Base-by-base conservation (phyloP, 345 rosid genomes). In the Triadica sebifera region DNA sequence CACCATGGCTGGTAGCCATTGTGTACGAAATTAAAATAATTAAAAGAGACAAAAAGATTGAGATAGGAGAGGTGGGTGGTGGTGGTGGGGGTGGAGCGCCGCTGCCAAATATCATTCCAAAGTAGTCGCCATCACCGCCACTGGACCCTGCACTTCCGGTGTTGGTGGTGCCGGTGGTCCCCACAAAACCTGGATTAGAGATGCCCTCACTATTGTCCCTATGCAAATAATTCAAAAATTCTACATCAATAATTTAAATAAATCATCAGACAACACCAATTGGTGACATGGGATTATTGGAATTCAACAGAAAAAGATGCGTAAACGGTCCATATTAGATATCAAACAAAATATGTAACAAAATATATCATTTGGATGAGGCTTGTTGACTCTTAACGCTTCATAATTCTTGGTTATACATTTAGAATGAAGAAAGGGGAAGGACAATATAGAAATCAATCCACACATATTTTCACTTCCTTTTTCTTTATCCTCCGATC, bases 91-190 rank as follows among this genome's bases (percentile, higher is more conserved):
- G 78, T 69, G 34, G 34, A 0, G 72, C 83, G n/a, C 79, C 86
- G 71, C 86, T 81, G 78, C 93, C 89, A 8, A 95, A 95, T 82
- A 84, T 90, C 91, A 87, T 87, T 69, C 93, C 86, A 74, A 93
- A 88, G 75, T 37, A 74, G 78, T 83, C 84, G 1, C 74, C 87
- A 34, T 79, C 86, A 0, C 67, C n/a, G n/a, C n/a, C 70, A 4
- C 74, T 65, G 73, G 81, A 52, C 25, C 85, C 84, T 1, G 50
- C 12, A n/a, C 3, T 17, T 46, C 85, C 79, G 16, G 69, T 74
- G 81, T 58, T 62, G 76, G 84, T 78, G n/a, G 84, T 74, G 46
- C 84, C 81, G 13, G 70, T 43, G 57, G 80, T 53, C 77, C 77
- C 84, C 17, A 71, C 69, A 63, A 85, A 85, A 66, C 90, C 93